phyloP scores from a whole-genome alignment of 2,329 filamentous ascomycete species.

The Aureobasidium leucospermi region DNA sequence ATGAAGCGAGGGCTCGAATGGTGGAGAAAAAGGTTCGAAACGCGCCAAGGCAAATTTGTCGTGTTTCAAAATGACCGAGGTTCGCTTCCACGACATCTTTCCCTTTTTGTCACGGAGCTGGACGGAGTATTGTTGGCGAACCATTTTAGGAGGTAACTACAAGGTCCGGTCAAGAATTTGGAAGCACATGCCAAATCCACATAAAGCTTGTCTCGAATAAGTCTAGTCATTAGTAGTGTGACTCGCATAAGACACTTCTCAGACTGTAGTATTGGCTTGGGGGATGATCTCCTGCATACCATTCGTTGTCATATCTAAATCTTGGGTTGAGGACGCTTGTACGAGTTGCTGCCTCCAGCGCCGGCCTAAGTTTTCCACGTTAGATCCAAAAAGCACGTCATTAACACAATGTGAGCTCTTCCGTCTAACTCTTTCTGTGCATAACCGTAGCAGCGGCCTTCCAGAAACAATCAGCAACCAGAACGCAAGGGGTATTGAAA shows the following conservation, averaged over 20 bases:
- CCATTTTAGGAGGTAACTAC: too few relatives aligned
- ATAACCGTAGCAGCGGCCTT: slow-evolving; percentile 39
- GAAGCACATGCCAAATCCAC: too few relatives aligned
- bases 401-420: neutral
- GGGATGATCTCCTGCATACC: too few relatives aligned
- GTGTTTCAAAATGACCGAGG: neutral
- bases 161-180: too few relatives aligned
- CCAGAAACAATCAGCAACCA: slow-evolving; percentile 16
- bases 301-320: neutral
- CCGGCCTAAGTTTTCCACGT: slow-evolving; percentile 22
- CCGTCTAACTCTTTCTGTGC: slow-evolving; percentile 32
- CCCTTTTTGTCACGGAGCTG: neutral
- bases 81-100: neutral
- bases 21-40: neutral
- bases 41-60: slow-evolving; percentile 2
- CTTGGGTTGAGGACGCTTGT: neutral
- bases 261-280: too few relatives aligned
- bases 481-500: neutral
- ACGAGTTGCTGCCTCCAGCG: slow-evolving; percentile 19
- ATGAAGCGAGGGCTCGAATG: neutral
- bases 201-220: too few relatives aligned
- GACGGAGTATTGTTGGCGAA: too few relatives aligned
- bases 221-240: too few relatives aligned
- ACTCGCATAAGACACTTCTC: too few relatives aligned
- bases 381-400: neutral